These are phyloP conservation scores for Neofusicoccum umdonicola DNA, from an alignment of 2,329 filamentous ascomycete species.

Conservation along the genomic window DNA sequence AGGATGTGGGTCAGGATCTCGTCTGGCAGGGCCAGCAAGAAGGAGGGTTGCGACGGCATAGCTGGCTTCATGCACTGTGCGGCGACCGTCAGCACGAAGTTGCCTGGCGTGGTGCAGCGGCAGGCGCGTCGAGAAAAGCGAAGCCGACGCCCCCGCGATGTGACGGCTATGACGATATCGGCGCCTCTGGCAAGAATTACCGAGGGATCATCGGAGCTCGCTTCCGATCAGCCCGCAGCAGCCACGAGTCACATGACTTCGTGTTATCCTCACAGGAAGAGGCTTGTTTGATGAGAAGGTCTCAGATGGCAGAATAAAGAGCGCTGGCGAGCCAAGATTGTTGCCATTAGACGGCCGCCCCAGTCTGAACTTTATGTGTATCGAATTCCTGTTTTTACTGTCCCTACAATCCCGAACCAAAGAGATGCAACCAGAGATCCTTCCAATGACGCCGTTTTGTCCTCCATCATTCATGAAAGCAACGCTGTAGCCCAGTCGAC, in stretches of 20 bases:
- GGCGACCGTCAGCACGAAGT: not conserved
- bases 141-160: conserved; percentile 1
- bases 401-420: not conserved
- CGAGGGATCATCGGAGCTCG: not conserved
- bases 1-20: conserved; percentile 84
- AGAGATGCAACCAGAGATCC: not conserved
- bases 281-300: not conserved
- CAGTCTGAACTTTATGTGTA: too few species aligned
- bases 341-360: too few species aligned
- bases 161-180: conserved; percentile 7
- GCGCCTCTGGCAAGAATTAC: conserved; percentile 2
- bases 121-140: conserved; percentile 12
- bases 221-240: not conserved
- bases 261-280: not conserved
- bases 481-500: not conserved
- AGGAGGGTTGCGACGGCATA: not conserved
- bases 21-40: conserved; percentile 59
- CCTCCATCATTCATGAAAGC: not conserved
- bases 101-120: not conserved
- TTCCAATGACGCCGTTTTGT: not conserved
- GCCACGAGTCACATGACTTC: not conserved
- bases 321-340: too few species aligned
- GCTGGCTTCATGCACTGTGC: not conserved
- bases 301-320: too few species aligned
- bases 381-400: too few species aligned